Conservation (phyloP, 208 protist genomes). For the Leishmania braziliensis region DNA sequence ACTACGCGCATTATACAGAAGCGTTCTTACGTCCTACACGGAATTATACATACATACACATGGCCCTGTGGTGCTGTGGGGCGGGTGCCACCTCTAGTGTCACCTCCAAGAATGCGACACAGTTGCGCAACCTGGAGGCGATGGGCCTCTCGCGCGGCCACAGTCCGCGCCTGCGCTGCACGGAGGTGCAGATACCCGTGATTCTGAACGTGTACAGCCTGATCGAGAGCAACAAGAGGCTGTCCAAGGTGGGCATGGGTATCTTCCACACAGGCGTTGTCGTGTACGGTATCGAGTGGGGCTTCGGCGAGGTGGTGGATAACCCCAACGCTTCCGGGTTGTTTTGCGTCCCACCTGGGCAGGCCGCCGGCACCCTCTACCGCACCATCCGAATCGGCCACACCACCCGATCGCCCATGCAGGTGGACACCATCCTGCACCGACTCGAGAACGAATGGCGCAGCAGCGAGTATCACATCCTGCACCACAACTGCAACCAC, state of each 20-base stretch:
- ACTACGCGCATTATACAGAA: neutral
- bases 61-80: constrained; percentile 70
- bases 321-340: constrained; percentile 68
- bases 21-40: neutral
- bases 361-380: constrained; percentile 70
- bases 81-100: neutral
- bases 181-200: constrained; percentile 54
- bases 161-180: constrained; percentile 36
- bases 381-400: constrained; percentile 70
- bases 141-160: constrained; percentile 45
- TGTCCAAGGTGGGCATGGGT: constrained; percentile 80
- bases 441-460: constrained; percentile 88
- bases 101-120: constrained; percentile 30
- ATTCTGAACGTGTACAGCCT: constrained; percentile 88
- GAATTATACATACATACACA: constrained; percentile 7
- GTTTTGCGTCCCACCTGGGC: constrained; percentile 76
- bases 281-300: constrained; percentile 91
- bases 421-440: constrained; percentile 88
- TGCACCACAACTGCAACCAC: constrained; percentile 93
- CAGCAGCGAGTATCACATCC: constrained; percentile 87
- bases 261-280: constrained; percentile 91
- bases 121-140: constrained; percentile 24
- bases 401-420: constrained; percentile 77
- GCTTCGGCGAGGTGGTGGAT: constrained; percentile 83
- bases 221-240: constrained; percentile 58